Evolutionary conservation across 1,284 basidiomycete species (phyloP).

Genomic region (Cutaneotrichosporon arboriforme): DNA sequence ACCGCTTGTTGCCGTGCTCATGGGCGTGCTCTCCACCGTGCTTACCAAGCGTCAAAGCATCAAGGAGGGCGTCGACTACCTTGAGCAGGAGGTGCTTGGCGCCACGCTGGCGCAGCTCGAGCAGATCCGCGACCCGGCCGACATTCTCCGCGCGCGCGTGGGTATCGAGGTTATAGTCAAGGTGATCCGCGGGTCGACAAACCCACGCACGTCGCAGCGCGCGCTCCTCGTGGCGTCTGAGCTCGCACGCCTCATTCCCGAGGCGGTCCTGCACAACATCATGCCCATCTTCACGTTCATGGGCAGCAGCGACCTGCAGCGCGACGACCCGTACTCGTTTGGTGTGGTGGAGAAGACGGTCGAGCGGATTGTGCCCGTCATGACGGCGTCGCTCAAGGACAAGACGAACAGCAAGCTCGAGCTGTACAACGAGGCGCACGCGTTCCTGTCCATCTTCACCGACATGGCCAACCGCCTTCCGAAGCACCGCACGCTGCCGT

Average conservation of each 20-base stretch:
- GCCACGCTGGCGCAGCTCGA: slow-evolving; percentile 66
- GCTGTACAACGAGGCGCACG: slow-evolving; percentile 54
- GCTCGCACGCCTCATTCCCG: slow-evolving; percentile 76
- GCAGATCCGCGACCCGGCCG: slow-evolving; percentile 51
- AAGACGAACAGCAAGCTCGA: slow-evolving; percentile 56
- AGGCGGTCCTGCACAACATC: slow-evolving; percentile 85
- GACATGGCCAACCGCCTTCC: slow-evolving; percentile 49
- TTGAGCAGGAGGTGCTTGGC: slow-evolving; percentile 80
- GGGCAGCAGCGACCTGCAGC: slow-evolving; percentile 91
- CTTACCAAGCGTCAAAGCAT: slow-evolving; percentile 52
- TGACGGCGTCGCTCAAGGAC: slow-evolving; percentile 67
- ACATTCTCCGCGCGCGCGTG: slow-evolving; percentile 44
- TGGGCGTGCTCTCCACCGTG: slow-evolving; percentile 68
- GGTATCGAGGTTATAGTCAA: slow-evolving; percentile 76
- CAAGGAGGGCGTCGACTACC: slow-evolving; percentile 62
- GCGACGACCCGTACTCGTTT: slow-evolving; percentile 94
- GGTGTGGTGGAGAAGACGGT: slow-evolving; percentile 92
- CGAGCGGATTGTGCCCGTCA: slow-evolving; percentile 86
- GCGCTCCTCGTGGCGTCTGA: slow-evolving; percentile 84
- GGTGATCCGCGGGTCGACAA: slow-evolving; percentile 76
- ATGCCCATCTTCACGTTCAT: slow-evolving; percentile 99
- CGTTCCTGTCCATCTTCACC: slow-evolving; percentile 48
- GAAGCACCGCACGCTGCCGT: slow-evolving; percentile 51
- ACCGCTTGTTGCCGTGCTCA: slow-evolving; percentile 64
- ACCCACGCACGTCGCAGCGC: slow-evolving; percentile 92